Evolutionary conservation across 2,329 filamentous ascomycete species (phyloP).

Genomic region (Chaetomium sp.): DNA sequence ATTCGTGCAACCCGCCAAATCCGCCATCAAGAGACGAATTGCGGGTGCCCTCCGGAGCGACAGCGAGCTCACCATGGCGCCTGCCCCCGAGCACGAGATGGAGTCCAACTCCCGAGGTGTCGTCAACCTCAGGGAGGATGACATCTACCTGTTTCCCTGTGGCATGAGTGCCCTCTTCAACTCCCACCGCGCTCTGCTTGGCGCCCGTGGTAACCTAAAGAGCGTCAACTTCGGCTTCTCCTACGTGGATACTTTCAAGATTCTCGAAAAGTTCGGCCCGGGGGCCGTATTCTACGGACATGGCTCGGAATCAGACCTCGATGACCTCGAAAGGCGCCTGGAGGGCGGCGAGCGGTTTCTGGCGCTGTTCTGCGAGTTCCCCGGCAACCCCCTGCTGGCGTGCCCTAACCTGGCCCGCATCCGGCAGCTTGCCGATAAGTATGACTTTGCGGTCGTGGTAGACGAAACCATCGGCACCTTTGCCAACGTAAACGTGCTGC

Average conservation of each 20-base stretch:
- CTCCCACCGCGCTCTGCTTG: conserved; percentile 73
- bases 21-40: conserved; percentile 84
- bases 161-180: conserved; percentile 98
- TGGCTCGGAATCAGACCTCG: conserved; percentile 74
- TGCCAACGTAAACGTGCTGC: conserved; percentile 90
- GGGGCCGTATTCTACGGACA: conserved; percentile 87
- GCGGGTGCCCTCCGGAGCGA: conserved; percentile 79
- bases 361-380: conserved; percentile 91
- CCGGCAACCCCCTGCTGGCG: conserved; percentile 84
- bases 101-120: conserved; percentile 56
- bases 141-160: conserved; percentile 84
- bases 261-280: conserved; percentile 90
- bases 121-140: conserved; percentile 73
- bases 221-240: conserved; percentile 96
- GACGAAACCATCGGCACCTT: conserved; percentile 98
- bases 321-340: conserved; percentile 76
- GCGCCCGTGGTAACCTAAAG: conserved; percentile 63
- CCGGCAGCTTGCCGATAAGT: conserved; percentile 73
- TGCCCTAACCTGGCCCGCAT: conserved; percentile 86
- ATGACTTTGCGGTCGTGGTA: conserved; percentile 86
- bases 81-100: conserved; percentile 51
- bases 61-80: conserved; percentile 61
- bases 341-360: conserved; percentile 74
- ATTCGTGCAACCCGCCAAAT: conserved; percentile 77
- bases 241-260: conserved; percentile 95